Percentiles rank a stretch among this genome's conserved stretches.
Evolutionary conservation across 2,329 filamentous ascomycete species (phyloP).

Genomic region (Colletotrichum gigasporum): DNA sequence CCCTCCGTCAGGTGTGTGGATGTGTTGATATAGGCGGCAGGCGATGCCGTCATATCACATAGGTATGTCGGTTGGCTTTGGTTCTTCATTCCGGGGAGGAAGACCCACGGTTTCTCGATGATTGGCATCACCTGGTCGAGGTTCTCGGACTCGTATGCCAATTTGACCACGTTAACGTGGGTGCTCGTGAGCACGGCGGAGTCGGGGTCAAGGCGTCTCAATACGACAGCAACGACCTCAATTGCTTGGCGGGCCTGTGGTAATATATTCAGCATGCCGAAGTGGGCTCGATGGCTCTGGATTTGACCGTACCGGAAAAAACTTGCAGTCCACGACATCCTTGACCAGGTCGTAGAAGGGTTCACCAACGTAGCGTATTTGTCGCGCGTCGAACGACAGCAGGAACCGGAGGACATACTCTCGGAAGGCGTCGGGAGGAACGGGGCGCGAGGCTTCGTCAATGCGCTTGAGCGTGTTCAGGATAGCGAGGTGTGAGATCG

Average conservation of each 20-base stretch:
- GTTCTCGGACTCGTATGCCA: slow-evolving; percentile 65
- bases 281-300: too few species aligned
- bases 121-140: slow-evolving; percentile 67
- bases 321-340: slow-evolving; percentile 46
- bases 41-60: slow-evolving; percentile 56
- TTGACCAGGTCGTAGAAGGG: slow-evolving; percentile 56
- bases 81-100: slow-evolving; percentile 63
- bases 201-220: slow-evolving; percentile 73
- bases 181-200: slow-evolving; percentile 72
- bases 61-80: slow-evolving; percentile 48
- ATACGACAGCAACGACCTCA: slow-evolving; percentile 57
- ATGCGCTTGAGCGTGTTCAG: slow-evolving; percentile 50
- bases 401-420: slow-evolving; percentile 57
- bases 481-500: slow-evolving; percentile 61
- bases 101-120: slow-evolving; percentile 72
- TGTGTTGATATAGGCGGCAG: slow-evolving; percentile 67
- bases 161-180: slow-evolving; percentile 66
- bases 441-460: background rate
- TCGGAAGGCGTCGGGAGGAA: slow-evolving; percentile 40
- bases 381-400: slow-evolving; percentile 57
- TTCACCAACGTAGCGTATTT: slow-evolving; percentile 61
- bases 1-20: slow-evolving; percentile 65
- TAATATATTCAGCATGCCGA: slow-evolving; percentile 9
- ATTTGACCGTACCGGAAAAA: slow-evolving; percentile 57
- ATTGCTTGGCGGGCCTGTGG: slow-evolving; percentile 57